Evolutionary conservation across 257 asterid genomes (phyloP).

Genomic region (Solanum appendiculatum): DNA sequence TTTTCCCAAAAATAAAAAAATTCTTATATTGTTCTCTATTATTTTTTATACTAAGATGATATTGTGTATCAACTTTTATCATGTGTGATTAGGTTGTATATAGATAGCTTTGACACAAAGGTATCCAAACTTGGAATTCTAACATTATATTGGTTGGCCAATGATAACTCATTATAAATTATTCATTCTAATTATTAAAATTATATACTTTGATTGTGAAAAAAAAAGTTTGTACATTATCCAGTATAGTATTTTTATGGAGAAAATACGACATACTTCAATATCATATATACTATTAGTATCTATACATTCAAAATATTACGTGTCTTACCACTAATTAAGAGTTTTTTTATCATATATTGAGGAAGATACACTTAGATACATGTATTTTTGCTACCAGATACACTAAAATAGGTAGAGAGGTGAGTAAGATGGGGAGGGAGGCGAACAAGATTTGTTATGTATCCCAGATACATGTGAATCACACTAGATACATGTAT

Average conservation of each 20-base stretch:
- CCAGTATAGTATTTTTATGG: no score
- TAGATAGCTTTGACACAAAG: background rate
- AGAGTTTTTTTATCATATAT: no score
- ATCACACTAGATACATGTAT: no score
- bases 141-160: background rate
- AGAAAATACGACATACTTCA: no score
- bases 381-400: no score
- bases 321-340: background rate
- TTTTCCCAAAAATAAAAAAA: background rate
- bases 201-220: background rate
- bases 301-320: no score
- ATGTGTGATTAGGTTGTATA: background rate
- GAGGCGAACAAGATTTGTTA: no score
- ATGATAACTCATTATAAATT: background rate
- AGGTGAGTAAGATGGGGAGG: no score
- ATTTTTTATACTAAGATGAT: background rate
- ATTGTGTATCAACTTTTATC: background rate
- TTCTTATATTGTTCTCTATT: background rate
- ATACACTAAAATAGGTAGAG: no score
- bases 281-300: no score
- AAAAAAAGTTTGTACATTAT: no score
- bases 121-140: background rate
- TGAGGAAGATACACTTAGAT: background rate
- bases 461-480: no score
- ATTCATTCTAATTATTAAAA: background rate